Evolutionary conservation across 2,329 filamentous ascomycete species (phyloP), one percentile per base, ranked within the genome.

Genomic region (Cercospora berteroae): DNA sequence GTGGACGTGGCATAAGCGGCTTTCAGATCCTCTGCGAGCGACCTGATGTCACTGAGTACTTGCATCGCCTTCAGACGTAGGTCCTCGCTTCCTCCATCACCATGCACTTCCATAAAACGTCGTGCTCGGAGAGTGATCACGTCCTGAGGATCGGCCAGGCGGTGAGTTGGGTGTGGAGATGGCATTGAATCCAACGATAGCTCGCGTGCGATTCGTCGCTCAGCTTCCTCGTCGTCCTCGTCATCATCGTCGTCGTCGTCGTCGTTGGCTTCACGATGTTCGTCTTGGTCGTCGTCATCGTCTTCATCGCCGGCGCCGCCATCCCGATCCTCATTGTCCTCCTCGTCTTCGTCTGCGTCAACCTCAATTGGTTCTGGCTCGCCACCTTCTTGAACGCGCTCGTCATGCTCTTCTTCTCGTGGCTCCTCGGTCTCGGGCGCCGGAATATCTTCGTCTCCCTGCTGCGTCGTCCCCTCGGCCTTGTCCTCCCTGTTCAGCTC

Each of bases 91-190:
- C 90, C 88, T 70, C 93, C 89, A 3, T 87, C 89, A 78, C 97
- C 93, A 71, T 98, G 93, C 0, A 86, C 84, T 66, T 94, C 90
- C 39, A 98, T 81, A 77, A 99, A 97, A 64, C 87, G 90, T 79
- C 91, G 92, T 0, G 95, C 94, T 67, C 90, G 87, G 33, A 88
- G 82, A 16, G 89, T 88, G 72, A 97, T 95, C 67, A 90, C 84
- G 63, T 92, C 86, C 70, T 91, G 87, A 76, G 92, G 86, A 39
- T 88, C 87, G 52, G 68, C 62, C 23, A 75, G 66, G n/a, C 63
- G 70, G 27, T 65, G 71, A 27, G 67, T 16, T n/a, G 78, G 74
- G 44, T 78, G 75, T 12, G 78, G 76, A 31, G 82, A 80, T 18
- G 81, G 82, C 9, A 85, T 84, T 3, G 72, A 74, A 27, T 69